Evolutionary conservation across 192 early-diverging fungal genomes (phyloP), one percentile per base, ranked within the genome.

Genomic region (Lunasporangiospora selenospora): DNA sequence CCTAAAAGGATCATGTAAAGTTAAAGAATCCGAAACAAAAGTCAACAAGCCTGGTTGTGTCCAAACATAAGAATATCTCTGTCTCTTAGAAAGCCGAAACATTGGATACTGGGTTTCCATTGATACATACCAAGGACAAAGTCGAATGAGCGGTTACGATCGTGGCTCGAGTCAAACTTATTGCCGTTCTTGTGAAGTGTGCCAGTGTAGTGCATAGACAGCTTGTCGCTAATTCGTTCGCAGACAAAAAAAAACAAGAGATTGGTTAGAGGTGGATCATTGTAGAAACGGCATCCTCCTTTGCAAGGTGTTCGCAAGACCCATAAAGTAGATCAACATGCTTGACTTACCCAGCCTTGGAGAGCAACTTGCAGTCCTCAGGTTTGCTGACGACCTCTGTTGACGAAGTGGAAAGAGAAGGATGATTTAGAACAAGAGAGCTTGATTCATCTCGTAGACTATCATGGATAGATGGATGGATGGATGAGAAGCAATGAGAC

Each of bases 191-290:
- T 80, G 54, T 84, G 85, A 21, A 90, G 58, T 21, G 78, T 84
- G 42, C 91, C 91, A 27, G 87, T 89, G 75, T 93, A 93, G 56
- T 93, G 89, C 88, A 93, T 91, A 1, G 87, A 81, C 21, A 92
- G 42, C 23, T 52, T 75, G 63, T 90, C 89, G 67, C 87, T 88
- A 49, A 43, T 21, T 2, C 10, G 21, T 5, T 27, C 45, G 6
- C 15, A 23, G 29, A 47, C 23, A 16, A 8, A 52, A 24, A 43
- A 24, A 47, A 58, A n/a, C n/a, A n/a, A n/a, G n/a, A n/a, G n/a
- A n/a, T n/a, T n/a, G n/a, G n/a, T n/a, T n/a, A n/a, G n/a, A n/a
- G n/a, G n/a, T n/a, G n/a, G n/a, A n/a, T n/a, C n/a, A n/a, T n/a
- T n/a, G n/a, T n/a, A n/a, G n/a, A n/a, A n/a, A n/a, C n/a, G n/a